These are phyloP conservation scores for Uromyces viciae-fabae DNA, from an alignment of 1,284 basidiomycete species.

Conservation along the genomic window DNA sequence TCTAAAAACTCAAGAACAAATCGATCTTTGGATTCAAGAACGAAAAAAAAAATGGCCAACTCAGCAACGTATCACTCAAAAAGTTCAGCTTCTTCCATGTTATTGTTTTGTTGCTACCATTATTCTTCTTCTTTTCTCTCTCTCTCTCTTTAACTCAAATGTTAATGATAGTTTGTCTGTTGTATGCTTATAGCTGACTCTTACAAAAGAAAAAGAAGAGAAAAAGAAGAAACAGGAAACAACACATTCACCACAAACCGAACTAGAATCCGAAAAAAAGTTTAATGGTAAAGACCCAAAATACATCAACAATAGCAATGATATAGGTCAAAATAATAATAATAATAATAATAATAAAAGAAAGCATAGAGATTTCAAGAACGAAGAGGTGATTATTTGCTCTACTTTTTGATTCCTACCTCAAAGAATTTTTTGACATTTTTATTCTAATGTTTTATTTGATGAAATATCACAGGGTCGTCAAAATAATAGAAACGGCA, in stretches of 20 bases:
- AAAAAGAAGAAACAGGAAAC: constrained; percentile 8
- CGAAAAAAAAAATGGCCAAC: constrained; percentile 39
- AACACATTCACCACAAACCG: no score
- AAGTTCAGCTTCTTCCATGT: background rate
- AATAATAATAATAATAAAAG: no score
- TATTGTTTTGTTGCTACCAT: background rate
- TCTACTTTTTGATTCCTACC: background rate
- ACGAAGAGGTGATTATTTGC: no score
- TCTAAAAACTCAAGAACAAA: constrained; percentile 29
- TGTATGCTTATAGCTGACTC: background rate
- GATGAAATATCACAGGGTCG: background rate
- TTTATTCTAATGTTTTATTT: background rate
- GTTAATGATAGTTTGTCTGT: background rate
- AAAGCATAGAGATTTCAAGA: no score
- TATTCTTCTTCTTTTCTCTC: background rate
- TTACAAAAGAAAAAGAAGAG: background rate
- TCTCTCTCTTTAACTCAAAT: background rate
- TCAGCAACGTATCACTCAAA: background rate
- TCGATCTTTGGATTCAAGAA: constrained; percentile 35
- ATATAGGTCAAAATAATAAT: no score
- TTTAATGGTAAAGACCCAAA: no score
- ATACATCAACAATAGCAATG: no score
- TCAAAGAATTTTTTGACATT: background rate
- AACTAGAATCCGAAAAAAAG: no score
- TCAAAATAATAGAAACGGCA: background rate